phyloP scores from a whole-genome alignment of 306 rosid species.

The Pyrus pyrifolia region DNA sequence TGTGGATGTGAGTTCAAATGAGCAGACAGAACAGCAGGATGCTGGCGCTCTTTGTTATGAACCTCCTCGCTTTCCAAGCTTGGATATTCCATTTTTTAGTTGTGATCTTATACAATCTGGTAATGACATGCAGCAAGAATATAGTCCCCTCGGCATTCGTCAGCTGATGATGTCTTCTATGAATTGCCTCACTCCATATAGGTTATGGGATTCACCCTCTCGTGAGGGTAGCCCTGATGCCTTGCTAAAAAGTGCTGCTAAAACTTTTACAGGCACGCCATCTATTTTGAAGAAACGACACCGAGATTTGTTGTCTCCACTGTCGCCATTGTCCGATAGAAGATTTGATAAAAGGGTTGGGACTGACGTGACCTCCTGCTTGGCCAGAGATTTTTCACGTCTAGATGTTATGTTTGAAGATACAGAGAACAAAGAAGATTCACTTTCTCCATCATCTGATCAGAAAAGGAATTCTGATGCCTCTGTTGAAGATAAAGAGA shows the following conservation, averaged over 20 bases:
- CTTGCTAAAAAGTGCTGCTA: constrained; percentile 80
- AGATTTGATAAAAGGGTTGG: constrained; percentile 70
- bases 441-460: constrained; percentile 36
- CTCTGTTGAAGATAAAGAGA: constrained; percentile 50
- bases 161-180: constrained; percentile 85
- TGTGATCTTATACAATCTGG: constrained; percentile 88
- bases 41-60: constrained; percentile 74
- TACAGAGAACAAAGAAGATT: constrained; percentile 31
- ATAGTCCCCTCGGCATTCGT: constrained; percentile 96
- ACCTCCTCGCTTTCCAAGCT: constrained; percentile 93
- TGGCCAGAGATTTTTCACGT: constrained; percentile 64
- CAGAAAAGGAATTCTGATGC: constrained; percentile 23
- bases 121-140: constrained; percentile 88
- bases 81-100: constrained; percentile 88
- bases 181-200: constrained; percentile 85
- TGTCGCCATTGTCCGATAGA: constrained; percentile 88
- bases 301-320: constrained; percentile 76
- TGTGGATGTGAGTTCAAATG: constrained; percentile 30
- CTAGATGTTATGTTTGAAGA: constrained; percentile 77
- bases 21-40: constrained; percentile 44
- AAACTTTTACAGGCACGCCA: constrained; percentile 79
- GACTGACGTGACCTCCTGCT: constrained; percentile 50
- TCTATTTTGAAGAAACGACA: constrained; percentile 87
- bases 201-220: constrained; percentile 89
- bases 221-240: constrained; percentile 73